phyloP scores from a whole-genome alignment of 495 filamentous ascomycete genomes.

The Talaromyces wortmannii region DNA sequence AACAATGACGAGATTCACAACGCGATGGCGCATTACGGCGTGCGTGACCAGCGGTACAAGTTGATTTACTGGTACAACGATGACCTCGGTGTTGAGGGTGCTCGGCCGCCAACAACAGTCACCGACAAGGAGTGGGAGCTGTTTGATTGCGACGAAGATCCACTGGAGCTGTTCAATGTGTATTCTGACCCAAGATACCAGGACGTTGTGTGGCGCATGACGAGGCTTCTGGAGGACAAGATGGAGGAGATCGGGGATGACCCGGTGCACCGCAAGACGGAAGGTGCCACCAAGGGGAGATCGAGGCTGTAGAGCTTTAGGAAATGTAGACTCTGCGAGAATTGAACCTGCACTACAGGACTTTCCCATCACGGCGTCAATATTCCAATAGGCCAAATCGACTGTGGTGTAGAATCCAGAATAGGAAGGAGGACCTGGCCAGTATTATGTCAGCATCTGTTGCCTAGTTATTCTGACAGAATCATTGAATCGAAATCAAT shows the following conservation, averaged over 20 bases:
- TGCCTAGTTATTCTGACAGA: too few relatives aligned
- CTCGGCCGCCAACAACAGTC: slow-evolving; percentile 19
- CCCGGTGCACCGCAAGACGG: slow-evolving; percentile 15
- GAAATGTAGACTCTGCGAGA: too few relatives aligned
- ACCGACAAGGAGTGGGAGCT: slow-evolving; percentile 33
- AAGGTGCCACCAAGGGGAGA: too few relatives aligned
- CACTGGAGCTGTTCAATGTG: slow-evolving; percentile 36
- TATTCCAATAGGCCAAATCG: too few relatives aligned
- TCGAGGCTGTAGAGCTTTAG: too few relatives aligned
- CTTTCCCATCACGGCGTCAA: too few relatives aligned
- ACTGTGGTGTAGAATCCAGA: too few relatives aligned
- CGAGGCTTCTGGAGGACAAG: slow-evolving; percentile 25
- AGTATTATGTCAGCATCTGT: too few relatives aligned
- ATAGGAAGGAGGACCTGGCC: too few relatives aligned
- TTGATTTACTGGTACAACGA: slow-evolving; percentile 42
- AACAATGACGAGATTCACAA: slow-evolving; percentile 33
- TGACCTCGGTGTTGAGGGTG: slow-evolving; percentile 26
- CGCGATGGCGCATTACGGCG: slow-evolving; percentile 34
- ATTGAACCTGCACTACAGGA: too few relatives aligned
- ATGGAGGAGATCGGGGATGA: slow-evolving; percentile 37
- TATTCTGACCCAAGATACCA: slow-evolving; percentile 23
- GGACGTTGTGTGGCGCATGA: slow-evolving; percentile 27
- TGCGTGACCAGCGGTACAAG: slow-evolving; percentile 35
- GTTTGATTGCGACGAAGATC: slow-evolving; percentile 36
- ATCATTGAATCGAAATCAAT: too few relatives aligned